Percentiles rank a stretch among this genome's conserved stretches.
Conservation (phyloP, 1,284 basidiomycete genomes). For the Sporisorium exsertum region DNA sequence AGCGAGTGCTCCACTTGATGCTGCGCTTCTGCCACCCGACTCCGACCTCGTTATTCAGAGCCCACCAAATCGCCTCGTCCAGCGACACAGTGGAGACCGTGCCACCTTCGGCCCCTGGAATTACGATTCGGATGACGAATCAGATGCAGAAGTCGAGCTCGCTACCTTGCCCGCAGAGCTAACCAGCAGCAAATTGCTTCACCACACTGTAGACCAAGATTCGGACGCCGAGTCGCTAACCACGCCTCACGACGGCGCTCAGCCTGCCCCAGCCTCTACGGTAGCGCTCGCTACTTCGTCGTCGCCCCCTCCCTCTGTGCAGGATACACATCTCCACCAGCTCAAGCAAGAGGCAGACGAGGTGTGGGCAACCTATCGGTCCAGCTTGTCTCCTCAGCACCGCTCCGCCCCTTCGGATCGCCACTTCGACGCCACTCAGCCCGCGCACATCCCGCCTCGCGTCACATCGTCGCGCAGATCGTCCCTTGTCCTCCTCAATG, state of each 20-base stretch:
- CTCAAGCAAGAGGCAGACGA: constrained; percentile 43
- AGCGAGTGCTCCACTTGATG: background rate
- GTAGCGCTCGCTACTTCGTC: background rate
- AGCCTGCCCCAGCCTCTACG: background rate
- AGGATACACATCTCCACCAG: constrained; percentile 15
- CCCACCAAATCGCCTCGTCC: constrained; percentile 4
- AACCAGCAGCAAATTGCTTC: constrained; percentile 16
- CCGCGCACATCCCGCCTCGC: constrained; percentile 25
- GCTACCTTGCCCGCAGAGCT: background rate
- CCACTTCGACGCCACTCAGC: constrained; percentile 1
- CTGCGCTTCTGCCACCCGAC: constrained; percentile 19
- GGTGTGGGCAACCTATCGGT: constrained; percentile 28
- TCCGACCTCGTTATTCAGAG: constrained; percentile 22
- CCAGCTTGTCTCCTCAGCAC: constrained; percentile 25
- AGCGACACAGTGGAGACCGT: constrained; percentile 9
- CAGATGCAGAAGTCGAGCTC: background rate
- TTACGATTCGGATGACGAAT: constrained; percentile 3
- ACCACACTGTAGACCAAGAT: constrained; percentile 11
- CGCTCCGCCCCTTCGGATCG: background rate
- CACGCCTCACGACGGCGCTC: background rate
- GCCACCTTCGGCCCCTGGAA: constrained; percentile 25
- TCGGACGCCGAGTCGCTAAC: constrained; percentile 13
- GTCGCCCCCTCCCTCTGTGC: background rate
- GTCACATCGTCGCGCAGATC: constrained; percentile 32
- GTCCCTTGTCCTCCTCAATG: constrained; percentile 17